Evolutionary conservation across 106 monocot genomes (phyloP), one percentile per base, ranked within the genome.

Genomic region (Cymbidium sinense): DNA sequence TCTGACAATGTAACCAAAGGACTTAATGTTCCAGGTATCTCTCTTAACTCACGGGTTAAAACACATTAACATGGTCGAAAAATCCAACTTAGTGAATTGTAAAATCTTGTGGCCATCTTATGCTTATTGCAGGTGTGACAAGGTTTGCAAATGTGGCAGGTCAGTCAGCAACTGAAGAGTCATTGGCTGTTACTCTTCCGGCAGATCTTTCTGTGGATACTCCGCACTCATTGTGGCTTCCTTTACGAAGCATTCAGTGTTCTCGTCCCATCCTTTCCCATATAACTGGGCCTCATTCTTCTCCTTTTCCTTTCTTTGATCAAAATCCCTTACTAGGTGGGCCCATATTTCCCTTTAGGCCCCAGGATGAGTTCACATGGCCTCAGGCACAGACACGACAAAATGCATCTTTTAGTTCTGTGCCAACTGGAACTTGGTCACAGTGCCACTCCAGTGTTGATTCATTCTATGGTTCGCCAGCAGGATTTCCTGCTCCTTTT

Each of bases 191-290:
- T 44, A 76, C 94, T 78, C 94, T 98, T 35, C 98, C 98, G 23
- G 98, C 92, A 5, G 98, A 98, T 89, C 92, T 98, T 75, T 92
- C 94, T 31, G 94, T 98, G 18, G 98, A 98, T 43, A 92, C 90
- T 70, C 83, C 87, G 61, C 78, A 88, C n/a, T 79, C 94, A 21
- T 78, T 88, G 72, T 98, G 98, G 98, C 98, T 86, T 27, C 81
- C 83, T 64, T 62, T 94, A 61, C 80, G 92, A 2, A 92, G 87
- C 44, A 84, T 89, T 7, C 94, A 94, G 52, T 87, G 86, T 75
- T 83, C 93, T 28, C 81, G 82, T 18, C 88, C 91, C 44, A 81
- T 93, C 75, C 64, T 94, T 50, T 91, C 94, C 36, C 86, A 90
- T 81, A 82, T 91, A 43, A 83, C 93, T 80, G 89, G 87, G 28